Conservation (phyloP, 2,329 filamentous ascomycete species). For the Emergomyces pasteurianus region DNA sequence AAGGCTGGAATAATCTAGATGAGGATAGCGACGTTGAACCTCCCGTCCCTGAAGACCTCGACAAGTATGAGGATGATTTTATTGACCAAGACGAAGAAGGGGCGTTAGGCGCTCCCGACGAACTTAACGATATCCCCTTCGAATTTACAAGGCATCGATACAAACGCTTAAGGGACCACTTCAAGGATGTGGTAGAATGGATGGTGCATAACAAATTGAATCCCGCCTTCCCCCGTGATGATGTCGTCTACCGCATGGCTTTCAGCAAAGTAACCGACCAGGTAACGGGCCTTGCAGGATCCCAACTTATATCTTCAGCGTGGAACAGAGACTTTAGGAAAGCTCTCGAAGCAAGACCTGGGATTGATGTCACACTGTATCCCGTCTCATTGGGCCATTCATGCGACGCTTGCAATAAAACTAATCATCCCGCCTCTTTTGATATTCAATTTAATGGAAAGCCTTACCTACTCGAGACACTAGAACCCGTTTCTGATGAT, state of each 20-base stretch:
- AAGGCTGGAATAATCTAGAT: constrained; percentile 19
- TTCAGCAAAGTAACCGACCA: constrained; percentile 64
- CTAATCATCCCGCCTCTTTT: constrained; percentile 54
- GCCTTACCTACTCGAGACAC: constrained; percentile 52
- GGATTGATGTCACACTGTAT: constrained; percentile 41
- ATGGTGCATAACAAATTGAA: constrained; percentile 70
- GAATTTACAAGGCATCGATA: constrained; percentile 56
- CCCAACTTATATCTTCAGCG: constrained; percentile 58
- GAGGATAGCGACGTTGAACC: constrained; percentile 23
- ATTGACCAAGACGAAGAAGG: constrained; percentile 52
- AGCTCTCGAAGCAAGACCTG: constrained; percentile 53
- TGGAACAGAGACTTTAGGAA: constrained; percentile 59
- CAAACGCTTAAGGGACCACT: constrained; percentile 59
- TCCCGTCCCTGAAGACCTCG: constrained; percentile 32
- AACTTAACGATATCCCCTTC: constrained; percentile 47
- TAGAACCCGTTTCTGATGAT: constrained; percentile 50
- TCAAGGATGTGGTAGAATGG: constrained; percentile 65
- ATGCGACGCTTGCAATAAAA: constrained; percentile 62
- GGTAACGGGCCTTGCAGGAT: constrained; percentile 53
- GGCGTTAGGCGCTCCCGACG: constrained; percentile 43
- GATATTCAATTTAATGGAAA: constrained; percentile 52
- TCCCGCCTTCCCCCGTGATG: constrained; percentile 51
- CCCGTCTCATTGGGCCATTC: constrained; percentile 34
- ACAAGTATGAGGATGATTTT: constrained; percentile 51
- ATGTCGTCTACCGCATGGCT: constrained; percentile 54